phyloP scores from a whole-genome alignment of 1,284 basidiomycete species.

The Rhodotorula sp. region DNA sequence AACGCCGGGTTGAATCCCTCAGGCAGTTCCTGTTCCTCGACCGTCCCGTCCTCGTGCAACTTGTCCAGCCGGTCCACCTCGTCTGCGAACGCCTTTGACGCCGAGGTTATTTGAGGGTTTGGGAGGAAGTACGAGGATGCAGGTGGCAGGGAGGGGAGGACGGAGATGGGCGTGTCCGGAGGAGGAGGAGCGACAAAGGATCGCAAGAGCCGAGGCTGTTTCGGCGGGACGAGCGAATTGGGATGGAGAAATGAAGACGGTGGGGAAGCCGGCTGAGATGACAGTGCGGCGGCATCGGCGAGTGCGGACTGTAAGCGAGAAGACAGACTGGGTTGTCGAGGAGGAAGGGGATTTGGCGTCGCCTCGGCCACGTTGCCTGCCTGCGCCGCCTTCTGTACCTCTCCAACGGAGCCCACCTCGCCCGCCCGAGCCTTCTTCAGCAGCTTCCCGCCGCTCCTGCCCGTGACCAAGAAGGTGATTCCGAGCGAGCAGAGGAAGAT shows the following conservation, averaged over 20 bases:
- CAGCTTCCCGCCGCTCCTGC: conserved; percentile 40
- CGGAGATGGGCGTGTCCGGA: conserved; percentile 8
- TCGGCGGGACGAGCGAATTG: conserved; percentile 11
- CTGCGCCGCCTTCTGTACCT: conserved; percentile 7
- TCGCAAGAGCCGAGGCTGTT: conserved; percentile 6
- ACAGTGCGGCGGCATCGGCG: background rate
- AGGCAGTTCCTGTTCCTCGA: background rate
- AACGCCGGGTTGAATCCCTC: conserved; percentile 41
- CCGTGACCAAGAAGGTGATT: conserved; percentile 41
- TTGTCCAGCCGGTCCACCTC: conserved; percentile 27
- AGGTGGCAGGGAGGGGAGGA: background rate
- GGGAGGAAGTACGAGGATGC: conserved; percentile 36
- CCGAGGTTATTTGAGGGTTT: conserved; percentile 23
- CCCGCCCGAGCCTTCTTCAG: conserved; percentile 27
- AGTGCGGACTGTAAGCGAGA: background rate
- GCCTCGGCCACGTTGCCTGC: background rate
- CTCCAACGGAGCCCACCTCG: background rate
- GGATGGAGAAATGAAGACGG: conserved; percentile 19
- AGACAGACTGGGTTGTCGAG: background rate
- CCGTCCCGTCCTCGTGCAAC: conserved; percentile 32
- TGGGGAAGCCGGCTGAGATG: background rate
- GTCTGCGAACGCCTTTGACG: conserved; percentile 17
- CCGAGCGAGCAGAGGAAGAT: conserved; percentile 41
- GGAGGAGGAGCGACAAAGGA: conserved; percentile 8
- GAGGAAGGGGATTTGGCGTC: conserved; percentile 5